Percentiles rank a stretch among this genome's conserved stretches.
These are phyloP conservation scores for Globisporangium cystogenes DNA, from an alignment of 352 stramenopile species.

Conservation along the genomic window DNA sequence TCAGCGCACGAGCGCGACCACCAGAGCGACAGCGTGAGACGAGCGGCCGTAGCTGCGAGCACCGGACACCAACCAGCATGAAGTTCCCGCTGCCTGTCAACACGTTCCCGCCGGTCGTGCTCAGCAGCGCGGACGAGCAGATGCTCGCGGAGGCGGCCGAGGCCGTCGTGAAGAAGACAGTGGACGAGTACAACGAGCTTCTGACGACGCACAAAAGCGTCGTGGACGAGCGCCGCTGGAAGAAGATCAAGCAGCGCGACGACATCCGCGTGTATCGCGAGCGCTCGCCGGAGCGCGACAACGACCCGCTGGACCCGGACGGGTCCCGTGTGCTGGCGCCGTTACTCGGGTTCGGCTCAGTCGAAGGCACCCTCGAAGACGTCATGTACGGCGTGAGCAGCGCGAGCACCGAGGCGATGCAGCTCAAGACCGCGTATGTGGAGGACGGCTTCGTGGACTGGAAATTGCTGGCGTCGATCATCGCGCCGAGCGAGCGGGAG, in stretches of 20 bases:
- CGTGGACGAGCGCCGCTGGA: conserved; percentile 1
- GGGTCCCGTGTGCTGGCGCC: no score
- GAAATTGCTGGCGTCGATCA: conserved; percentile 28
- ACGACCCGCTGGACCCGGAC: no score
- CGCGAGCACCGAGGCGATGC: conserved; percentile 36
- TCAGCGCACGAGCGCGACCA: no score
- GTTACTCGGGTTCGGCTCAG: not conserved
- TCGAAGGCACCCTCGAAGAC: conserved; percentile 4
- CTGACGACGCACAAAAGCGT: not conserved
- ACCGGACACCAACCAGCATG: no score
- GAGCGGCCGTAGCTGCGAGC: no score
- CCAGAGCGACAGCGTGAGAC: no score
- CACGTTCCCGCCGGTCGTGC: not conserved
- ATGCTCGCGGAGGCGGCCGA: not conserved
- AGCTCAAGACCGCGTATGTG: conserved; percentile 48
- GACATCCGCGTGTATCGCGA: conserved; percentile 7
- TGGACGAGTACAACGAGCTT: conserved; percentile 6
- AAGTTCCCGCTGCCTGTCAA: no score
- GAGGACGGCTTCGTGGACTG: conserved; percentile 45
- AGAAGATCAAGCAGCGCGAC: conserved; percentile 10
- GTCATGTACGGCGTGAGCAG: not conserved
- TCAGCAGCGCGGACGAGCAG: not conserved
- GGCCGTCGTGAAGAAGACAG: not conserved
- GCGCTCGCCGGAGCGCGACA: not conserved
- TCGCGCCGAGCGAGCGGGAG: conserved; percentile 24